Evolutionary conservation across 2,329 filamentous ascomycete genomes (phyloP), one percentile per base, ranked within the genome.

Genomic region (Colletotrichum sp.): DNA sequence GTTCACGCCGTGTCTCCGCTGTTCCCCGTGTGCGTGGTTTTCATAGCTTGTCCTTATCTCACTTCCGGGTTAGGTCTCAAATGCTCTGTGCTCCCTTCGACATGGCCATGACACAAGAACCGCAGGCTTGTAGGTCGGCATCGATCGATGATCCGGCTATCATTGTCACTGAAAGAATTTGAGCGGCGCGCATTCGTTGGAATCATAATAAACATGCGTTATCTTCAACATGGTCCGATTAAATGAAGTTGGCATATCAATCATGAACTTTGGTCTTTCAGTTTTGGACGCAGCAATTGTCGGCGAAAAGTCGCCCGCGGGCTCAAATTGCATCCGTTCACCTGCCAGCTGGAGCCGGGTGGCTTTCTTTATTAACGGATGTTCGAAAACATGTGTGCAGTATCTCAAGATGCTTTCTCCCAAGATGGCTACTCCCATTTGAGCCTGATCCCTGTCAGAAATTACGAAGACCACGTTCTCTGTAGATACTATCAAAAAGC

Each of bases 111-210:
- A 3, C 44, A 22, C n/a, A 22, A 2, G 6, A 48, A 7, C 6
- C 10, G 12, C 10, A 52, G n/a, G 9, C 10, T 2, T 13, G 44
- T 22, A 2, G n/a, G n/a, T 24, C 10, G 1, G 1, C 2, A 2
- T 22, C 44, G 0, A 2, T 22, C 12, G 44, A 48, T 52, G 44
- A 22, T 52, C n/a, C 44, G 10, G n/a, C n/a, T 0, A 52, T 22
- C 0, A 5, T 48, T 3, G n/a, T 48, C 44, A n/a, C 9, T 13
- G n/a, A 13, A 44, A 44, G 6, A 2, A 24, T 13, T 0, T 8
- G n/a, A 4, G 44, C 2, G 6, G 44, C 2, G 12, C 10, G 12
- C n/a, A 22, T 24, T 13, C n/a, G 10, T 52, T 52, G 12, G 3
- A 2, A 52, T 8, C 12, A 10, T 52, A 8, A 3, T 8, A 5